Conservation (phyloP, 129 eudicot species). For the Scalesia atractyloides region DNA sequence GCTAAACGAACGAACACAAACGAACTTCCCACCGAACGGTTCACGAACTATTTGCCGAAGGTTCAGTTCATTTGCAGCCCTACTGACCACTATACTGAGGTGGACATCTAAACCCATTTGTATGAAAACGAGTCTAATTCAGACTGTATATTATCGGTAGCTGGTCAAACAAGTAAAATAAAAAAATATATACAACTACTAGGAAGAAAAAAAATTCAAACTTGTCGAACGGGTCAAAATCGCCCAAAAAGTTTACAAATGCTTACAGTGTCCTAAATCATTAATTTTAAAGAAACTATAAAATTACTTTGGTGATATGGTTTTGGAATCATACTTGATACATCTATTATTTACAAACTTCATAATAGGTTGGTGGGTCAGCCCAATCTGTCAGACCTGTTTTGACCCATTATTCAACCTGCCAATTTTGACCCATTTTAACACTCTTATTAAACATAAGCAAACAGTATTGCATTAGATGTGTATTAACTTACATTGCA, state of each 20-base stretch:
- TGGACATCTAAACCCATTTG: not conserved
- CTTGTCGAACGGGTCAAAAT: not conserved
- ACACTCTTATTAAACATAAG: slow-evolving; percentile 4
- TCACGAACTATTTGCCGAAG: too few relatives aligned
- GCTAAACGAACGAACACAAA: too few relatives aligned
- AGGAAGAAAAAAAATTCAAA: not conserved
- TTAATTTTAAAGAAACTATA: not conserved
- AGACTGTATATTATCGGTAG: not conserved
- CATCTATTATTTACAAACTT: not conserved
- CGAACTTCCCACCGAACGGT: too few relatives aligned
- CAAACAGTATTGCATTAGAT: not conserved
- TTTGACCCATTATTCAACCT: not conserved
- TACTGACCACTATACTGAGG: not conserved
- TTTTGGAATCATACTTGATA: not conserved
- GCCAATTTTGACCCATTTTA: not conserved
- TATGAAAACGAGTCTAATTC: not conserved
- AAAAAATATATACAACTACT: not conserved
- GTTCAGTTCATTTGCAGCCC: too few relatives aligned
- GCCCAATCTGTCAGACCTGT: not conserved
- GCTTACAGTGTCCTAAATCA: not conserved
- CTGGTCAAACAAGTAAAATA: not conserved
- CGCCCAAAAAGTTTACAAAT: not conserved
- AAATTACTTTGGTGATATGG: not conserved
- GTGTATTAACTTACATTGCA: slow-evolving; percentile 49
- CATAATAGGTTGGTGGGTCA: not conserved